Evolutionary conservation across 352 stramenopile genomes (phyloP).

Genomic region (Pythium sp.): DNA sequence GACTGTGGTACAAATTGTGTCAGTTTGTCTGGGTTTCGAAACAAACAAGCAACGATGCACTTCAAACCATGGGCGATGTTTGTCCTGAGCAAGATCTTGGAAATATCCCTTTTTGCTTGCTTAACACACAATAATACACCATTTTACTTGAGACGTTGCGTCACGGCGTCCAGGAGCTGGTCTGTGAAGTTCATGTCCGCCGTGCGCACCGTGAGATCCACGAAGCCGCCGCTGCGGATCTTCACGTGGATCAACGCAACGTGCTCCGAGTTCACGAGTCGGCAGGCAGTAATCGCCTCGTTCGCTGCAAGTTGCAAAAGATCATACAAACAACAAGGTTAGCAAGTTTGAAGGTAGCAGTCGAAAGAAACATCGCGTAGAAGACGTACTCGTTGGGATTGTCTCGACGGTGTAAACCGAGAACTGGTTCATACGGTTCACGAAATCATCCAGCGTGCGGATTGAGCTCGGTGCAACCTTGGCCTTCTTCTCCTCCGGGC

Average conservation of each 20-base stretch:
- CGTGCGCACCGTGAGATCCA: slow-evolving; percentile 84
- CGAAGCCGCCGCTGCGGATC: slow-evolving; percentile 75
- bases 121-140: slow-evolving; percentile 1
- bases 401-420: slow-evolving; percentile 82
- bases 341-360: neutral
- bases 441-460: slow-evolving; percentile 81
- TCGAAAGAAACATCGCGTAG: neutral
- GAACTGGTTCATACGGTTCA: slow-evolving; percentile 73
- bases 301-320: slow-evolving; percentile 53
- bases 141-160: slow-evolving; percentile 64
- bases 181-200: slow-evolving; percentile 83
- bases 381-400: slow-evolving; percentile 77
- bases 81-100: neutral
- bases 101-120: neutral
- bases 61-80: too few species aligned
- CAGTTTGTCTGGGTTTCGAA: neutral
- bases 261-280: slow-evolving; percentile 77
- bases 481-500: slow-evolving; percentile 79
- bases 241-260: slow-evolving; percentile 86
- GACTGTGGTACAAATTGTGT: too few species aligned
- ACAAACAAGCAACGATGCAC: neutral
- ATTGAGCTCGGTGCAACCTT: slow-evolving; percentile 82
- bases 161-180: slow-evolving; percentile 60
- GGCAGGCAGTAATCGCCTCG: slow-evolving; percentile 82
- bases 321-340: neutral